phyloP scores from a whole-genome alignment of 176 grass and related monocot genomes.

The Aegilops speltoides region DNA sequence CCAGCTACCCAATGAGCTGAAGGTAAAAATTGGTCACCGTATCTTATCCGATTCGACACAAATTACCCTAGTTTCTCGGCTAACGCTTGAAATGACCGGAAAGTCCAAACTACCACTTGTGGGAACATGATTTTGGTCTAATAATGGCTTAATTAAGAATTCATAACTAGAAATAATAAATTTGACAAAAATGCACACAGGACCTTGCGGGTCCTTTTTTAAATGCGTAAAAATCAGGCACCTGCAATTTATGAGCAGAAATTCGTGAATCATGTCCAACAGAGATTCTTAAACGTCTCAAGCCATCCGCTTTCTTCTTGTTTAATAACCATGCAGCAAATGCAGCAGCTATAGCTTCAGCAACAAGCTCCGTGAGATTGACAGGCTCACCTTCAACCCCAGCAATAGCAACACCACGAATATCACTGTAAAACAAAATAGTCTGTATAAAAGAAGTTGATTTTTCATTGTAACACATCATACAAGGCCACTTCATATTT shows the following conservation, averaged over 20 bases:
- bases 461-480: not conserved
- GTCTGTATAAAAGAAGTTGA: not conserved
- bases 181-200: not conserved
- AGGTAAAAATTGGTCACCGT: not conserved
- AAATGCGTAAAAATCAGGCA: conserved; percentile 30
- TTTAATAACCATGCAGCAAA: conserved; percentile 88
- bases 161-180: not conserved
- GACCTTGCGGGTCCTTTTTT: not conserved
- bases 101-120: not conserved
- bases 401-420: conserved; percentile 95
- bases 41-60: not conserved
- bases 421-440: conserved; percentile 62
- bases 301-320: conserved; percentile 80
- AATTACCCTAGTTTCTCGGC: not conserved
- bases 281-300: conserved; percentile 77
- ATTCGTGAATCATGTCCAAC: conserved; percentile 94
- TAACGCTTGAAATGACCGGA: not conserved
- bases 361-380: conserved; percentile 72
- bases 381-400: conserved; percentile 79
- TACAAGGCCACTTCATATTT: no score
- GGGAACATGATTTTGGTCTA: not conserved
- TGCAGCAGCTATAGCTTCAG: conserved; percentile 84
- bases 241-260: conserved; percentile 93
- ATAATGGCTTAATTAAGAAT: not conserved
- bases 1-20: not conserved